Evolutionary conservation across 345 rosid species (phyloP), one percentile per base, ranked within the genome.

Genomic region (Linum lewisii): DNA sequence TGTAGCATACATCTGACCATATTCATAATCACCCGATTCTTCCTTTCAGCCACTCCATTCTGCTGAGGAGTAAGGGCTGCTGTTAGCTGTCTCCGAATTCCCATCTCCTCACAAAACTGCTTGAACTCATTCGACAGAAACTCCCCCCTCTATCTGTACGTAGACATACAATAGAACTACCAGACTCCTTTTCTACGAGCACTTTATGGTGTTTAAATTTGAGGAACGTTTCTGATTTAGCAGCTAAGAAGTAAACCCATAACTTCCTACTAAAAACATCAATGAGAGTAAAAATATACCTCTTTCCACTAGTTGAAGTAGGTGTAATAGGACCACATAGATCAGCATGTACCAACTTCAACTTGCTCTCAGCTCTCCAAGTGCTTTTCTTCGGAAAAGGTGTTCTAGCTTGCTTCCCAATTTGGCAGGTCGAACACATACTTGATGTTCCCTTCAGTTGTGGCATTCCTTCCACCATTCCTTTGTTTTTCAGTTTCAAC

Each of bases 121-220:
- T 19, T 2, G n/a, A 51, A 51, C 21, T 51, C 54, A 51, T 51
- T 5, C 2, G 10, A 19, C 23, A 51, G 18, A 5, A 51, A 51
- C 54, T 51, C 54, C 54, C 54, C 54, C 54, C 54, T 19, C 54
- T 51, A 36, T 20, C 44, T 2, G 62, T 59, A 6, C 62, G 10
- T 6, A 59, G 21, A 15, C 23, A 16, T 32, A 1, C 15, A n/a
- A 59, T 32, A 16, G 24, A 59, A 19, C 7, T 10, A n/a, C 36
- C 47, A 1, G 62, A 4, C n/a, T n/a, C n/a, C n/a, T n/a, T n/a
- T n/a, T n/a, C n/a, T n/a, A n/a, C n/a, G n/a, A n/a, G n/a, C n/a
- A n/a, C n/a, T n/a, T n/a, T n/a, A n/a, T n/a, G n/a, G n/a, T n/a
- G n/a, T n/a, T n/a, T n/a, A n/a, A n/a, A n/a, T n/a, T n/a, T n/a